Conservation (phyloP, 768 basidiomycete species). For the Strobilomyces confusus region DNA sequence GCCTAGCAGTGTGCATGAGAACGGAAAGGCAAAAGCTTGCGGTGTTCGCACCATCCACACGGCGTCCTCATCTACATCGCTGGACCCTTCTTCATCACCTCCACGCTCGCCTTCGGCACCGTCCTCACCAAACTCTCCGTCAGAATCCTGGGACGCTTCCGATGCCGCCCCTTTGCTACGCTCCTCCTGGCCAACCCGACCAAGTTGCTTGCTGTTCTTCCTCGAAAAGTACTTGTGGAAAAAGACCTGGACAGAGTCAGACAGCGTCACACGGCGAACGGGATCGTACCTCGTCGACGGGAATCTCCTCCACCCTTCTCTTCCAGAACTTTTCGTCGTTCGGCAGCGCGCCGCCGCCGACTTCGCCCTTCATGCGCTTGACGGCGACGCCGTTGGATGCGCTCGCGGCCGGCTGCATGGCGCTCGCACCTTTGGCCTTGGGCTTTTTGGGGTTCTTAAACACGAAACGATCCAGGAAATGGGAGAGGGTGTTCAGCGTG, state of each 20-base stretch:
- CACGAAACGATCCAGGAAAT: conserved; percentile 96
- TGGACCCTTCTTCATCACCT: conserved; percentile 39
- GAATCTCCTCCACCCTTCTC: conserved; percentile 64
- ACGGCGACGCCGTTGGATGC: conserved; percentile 60
- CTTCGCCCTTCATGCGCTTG: conserved; percentile 64
- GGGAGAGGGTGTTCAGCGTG: conserved; percentile 86
- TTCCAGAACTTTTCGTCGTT: conserved; percentile 77
- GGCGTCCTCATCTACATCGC: conserved; percentile 59
- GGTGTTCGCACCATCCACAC: conserved; percentile 75
- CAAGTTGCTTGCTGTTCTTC: conserved; percentile 56
- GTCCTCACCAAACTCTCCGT: conserved; percentile 16
- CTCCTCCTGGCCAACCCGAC: conserved; percentile 37
- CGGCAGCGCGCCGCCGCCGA: conserved; percentile 45
- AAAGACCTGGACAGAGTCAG: conserved; percentile 55
- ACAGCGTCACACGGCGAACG: neutral
- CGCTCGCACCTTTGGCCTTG: conserved; percentile 71
- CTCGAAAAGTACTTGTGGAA: conserved; percentile 86
- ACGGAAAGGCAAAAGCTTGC: neutral
- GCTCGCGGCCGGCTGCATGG: conserved; percentile 92
- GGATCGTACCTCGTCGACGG: conserved; percentile 73
- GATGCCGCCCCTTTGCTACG: conserved; percentile 18
- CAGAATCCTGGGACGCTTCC: conserved; percentile 25
- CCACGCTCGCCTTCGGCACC: conserved; percentile 26
- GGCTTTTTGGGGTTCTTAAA: conserved; percentile 91
- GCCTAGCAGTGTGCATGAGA: conserved; percentile 44